Evolutionary conservation across 148 eudicot genomes (phyloP).

Genomic region (Spergularia marina): DNA sequence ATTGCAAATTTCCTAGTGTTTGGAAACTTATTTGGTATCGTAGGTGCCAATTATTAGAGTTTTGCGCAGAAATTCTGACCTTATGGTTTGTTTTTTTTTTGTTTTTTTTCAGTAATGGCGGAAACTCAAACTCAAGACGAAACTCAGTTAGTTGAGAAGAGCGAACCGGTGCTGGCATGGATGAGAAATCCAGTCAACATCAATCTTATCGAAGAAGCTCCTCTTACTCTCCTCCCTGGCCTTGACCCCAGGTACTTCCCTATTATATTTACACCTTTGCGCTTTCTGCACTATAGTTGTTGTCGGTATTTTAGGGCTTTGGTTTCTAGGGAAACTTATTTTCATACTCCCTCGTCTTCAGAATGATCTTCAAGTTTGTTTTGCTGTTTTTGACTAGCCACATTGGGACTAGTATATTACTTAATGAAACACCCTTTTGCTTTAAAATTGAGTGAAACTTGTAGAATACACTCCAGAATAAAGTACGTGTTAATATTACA

Average conservation of each 20-base stretch:
- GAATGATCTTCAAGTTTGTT: too few species aligned
- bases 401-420: too few species aligned
- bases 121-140: conserved; percentile 1
- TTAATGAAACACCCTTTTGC: too few species aligned
- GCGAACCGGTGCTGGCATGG: conserved; percentile 52
- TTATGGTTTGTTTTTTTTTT: background rate
- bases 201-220: conserved; percentile 34
- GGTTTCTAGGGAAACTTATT: background rate
- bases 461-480: too few species aligned
- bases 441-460: too few species aligned
- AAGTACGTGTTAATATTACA: too few species aligned
- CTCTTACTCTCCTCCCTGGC: conserved; percentile 39
- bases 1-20: too few species aligned
- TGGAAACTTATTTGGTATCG: too few species aligned
- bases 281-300: background rate
- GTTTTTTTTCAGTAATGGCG: background rate
- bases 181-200: conserved; percentile 57
- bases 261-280: background rate
- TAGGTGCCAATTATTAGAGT: too few species aligned
- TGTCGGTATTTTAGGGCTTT: too few species aligned
- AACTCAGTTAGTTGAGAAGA: conserved; percentile 17
- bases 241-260: conserved; percentile 47
- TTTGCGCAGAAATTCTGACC: too few species aligned
- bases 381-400: too few species aligned
- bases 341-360: background rate